These are phyloP conservation scores for Termitomyces sp. DNA, from an alignment of 768 basidiomycete species.

Conservation along the genomic window DNA sequence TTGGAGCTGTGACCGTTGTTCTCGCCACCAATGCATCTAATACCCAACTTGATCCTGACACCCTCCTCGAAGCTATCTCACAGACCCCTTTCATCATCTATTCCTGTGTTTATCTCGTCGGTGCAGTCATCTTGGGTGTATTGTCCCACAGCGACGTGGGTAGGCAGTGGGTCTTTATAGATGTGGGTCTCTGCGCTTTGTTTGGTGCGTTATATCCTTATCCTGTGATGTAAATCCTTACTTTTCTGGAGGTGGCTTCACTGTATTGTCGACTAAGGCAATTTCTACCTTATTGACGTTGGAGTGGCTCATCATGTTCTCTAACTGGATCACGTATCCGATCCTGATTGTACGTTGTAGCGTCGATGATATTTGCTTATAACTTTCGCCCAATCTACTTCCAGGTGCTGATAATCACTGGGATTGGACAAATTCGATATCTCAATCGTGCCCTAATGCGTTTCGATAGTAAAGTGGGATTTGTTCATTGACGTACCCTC, in stretches of 20 bases:
- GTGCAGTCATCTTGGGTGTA: conserved; percentile 52
- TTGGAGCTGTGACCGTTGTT: conserved; percentile 94
- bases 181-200: conserved; percentile 83
- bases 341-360: conserved; percentile 50
- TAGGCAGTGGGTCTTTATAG: conserved; percentile 68
- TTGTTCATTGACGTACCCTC: background rate
- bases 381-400: conserved; percentile 7
- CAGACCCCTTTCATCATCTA: conserved; percentile 76
- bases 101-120: conserved; percentile 53
- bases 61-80: conserved; percentile 62
- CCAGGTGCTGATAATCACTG: conserved; percentile 68
- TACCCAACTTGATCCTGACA: conserved; percentile 60
- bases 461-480: conserved; percentile 82
- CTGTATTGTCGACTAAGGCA: conserved; percentile 91
- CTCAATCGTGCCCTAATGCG: conserved; percentile 85
- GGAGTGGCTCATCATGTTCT: conserved; percentile 72
- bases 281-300: conserved; percentile 80
- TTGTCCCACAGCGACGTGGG: conserved; percentile 67
- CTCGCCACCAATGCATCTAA: conserved; percentile 71
- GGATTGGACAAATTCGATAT: conserved; percentile 80
- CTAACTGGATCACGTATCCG: conserved; percentile 80
- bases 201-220: conserved; percentile 47
- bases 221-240: background rate
- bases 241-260: conserved; percentile 69
- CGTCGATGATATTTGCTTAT: background rate